Percentiles rank a stretch among this genome's conserved stretches.
Conservation (phyloP, 2,329 filamentous ascomycete species). For the Alternaria sp. region DNA sequence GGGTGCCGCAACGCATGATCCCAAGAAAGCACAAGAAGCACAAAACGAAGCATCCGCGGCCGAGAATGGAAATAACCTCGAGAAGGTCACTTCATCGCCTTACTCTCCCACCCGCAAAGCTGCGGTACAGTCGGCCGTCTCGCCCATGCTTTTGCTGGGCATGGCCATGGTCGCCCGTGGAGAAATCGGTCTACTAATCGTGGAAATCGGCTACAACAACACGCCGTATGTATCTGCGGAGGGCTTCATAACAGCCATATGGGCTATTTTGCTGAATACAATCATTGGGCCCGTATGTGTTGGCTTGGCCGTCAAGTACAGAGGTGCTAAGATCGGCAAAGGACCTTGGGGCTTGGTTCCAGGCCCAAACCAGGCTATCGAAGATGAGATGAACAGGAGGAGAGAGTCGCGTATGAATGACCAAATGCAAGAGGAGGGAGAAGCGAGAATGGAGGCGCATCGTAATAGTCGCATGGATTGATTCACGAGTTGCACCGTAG, state of each 20-base stretch:
- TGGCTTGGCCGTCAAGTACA: conserved; percentile 29
- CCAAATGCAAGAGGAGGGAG: conserved; percentile 7
- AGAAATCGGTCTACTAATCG: conserved; percentile 38
- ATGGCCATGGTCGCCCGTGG: conserved; percentile 37
- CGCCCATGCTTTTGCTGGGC: conserved; percentile 23
- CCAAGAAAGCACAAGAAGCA: conserved; percentile 10
- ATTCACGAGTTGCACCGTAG: neutral
- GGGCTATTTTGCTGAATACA: conserved; percentile 33
- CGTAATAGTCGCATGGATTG: neutral
- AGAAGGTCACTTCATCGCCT: conserved; percentile 5
- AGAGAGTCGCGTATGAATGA: conserved; percentile 1
- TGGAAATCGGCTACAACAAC: conserved; percentile 38
- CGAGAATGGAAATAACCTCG: neutral
- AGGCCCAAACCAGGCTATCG: conserved; percentile 9
- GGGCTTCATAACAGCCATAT: conserved; percentile 32
- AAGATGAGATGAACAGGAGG: neutral
- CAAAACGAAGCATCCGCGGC: neutral
- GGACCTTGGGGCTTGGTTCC: conserved; percentile 19
- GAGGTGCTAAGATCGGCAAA: conserved; percentile 23
- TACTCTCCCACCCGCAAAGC: conserved; percentile 8
- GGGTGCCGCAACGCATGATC: conserved; percentile 6
- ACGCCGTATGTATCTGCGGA: conserved; percentile 30
- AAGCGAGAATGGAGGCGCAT: conserved; percentile 5
- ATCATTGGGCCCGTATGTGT: conserved; percentile 32
- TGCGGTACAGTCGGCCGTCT: conserved; percentile 8